Conservation (phyloP, 1,139 yeast species). For the Wickerhamiella infanticola region DNA sequence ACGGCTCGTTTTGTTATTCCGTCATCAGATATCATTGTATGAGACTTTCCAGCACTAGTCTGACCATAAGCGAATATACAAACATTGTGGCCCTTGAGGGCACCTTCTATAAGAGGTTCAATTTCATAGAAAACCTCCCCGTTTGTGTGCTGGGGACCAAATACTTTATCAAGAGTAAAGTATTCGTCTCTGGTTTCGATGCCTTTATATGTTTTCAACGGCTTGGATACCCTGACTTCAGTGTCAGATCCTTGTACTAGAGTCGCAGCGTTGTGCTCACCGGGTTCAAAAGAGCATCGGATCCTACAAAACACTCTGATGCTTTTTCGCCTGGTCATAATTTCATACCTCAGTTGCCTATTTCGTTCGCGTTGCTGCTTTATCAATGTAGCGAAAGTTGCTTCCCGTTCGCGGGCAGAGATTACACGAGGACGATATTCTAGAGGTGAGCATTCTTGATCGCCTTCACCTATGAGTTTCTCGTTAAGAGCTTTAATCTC, state of each 20-base stretch:
- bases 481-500: constrained; percentile 6
- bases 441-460: too few relatives aligned
- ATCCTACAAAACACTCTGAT: too few relatives aligned
- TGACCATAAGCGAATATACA: neutral
- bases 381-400: too few relatives aligned
- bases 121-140: neutral
- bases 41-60: neutral
- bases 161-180: neutral
- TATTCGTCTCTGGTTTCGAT: neutral
- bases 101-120: neutral
- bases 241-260: neutral
- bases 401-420: too few relatives aligned
- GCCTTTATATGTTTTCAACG: neutral
- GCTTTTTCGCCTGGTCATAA: too few relatives aligned
- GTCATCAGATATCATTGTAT: neutral
- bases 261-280: neutral
- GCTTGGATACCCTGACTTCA: neutral
- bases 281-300: neutral
- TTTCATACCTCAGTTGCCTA: too few relatives aligned
- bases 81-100: neutral
- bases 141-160: neutral
- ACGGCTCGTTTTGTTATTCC: neutral
- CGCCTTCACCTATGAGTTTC: neutral
- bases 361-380: too few relatives aligned
- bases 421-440: too few relatives aligned